Conservation (phyloP, 1,284 basidiomycete species). For the Cutaneotrichosporon mucoides region DNA sequence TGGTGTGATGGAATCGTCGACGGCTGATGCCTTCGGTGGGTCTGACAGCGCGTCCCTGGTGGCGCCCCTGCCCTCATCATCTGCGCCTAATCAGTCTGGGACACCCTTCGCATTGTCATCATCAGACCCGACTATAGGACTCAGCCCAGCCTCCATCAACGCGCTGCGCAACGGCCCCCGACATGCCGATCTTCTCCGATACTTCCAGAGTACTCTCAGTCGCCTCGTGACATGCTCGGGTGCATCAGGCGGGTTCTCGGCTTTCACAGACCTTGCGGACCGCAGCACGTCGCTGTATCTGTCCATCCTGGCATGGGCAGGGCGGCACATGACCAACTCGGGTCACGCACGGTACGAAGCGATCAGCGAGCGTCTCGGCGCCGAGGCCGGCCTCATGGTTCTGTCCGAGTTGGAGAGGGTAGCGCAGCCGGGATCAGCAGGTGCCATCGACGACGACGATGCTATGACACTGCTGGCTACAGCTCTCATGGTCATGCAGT, state of each 20-base stretch:
- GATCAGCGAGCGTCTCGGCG: not conserved
- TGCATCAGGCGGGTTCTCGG: not conserved
- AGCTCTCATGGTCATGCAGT: not conserved
- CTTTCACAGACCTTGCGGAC: not conserved
- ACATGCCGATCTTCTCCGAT: not conserved
- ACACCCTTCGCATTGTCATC: too few relatives aligned
- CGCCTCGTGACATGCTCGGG: not conserved
- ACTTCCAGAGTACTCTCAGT: not conserved
- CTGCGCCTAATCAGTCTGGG: too few relatives aligned
- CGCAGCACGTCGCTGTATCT: not conserved
- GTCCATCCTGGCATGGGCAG: not conserved
- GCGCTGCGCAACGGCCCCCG: not conserved
- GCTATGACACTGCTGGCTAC: conserved; percentile 1
- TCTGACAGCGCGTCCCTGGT: too few relatives aligned
- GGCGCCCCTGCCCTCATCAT: too few relatives aligned
- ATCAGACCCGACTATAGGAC: not conserved
- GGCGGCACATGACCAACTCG: not conserved
- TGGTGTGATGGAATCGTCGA: too few relatives aligned
- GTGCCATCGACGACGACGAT: not conserved
- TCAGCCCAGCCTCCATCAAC: not conserved
- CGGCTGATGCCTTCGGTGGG: too few relatives aligned
- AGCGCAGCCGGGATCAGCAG: not conserved
- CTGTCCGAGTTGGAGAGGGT: not conserved
- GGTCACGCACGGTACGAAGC: not conserved
- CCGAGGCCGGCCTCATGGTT: not conserved